These are phyloP conservation scores for Physcomitrellopsis africana DNA, from an alignment of 225 moss, liverwort and hornwort genomes.

Conservation along the genomic window DNA sequence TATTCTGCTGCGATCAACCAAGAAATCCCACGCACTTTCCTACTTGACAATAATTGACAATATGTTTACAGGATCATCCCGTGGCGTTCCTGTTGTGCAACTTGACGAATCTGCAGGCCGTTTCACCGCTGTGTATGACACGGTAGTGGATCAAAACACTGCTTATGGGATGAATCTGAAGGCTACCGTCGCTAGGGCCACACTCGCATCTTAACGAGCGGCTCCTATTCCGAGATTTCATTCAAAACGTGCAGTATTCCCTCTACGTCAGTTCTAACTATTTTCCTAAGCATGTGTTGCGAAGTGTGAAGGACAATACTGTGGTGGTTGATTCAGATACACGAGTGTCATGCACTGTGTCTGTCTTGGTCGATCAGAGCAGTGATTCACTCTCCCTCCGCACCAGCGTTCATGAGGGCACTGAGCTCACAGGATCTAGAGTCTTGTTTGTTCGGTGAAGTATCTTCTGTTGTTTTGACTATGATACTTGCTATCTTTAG, in stretches of 20 bases:
- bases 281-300: conserved; percentile 62
- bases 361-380: conserved; percentile 76
- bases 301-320: conserved; percentile 62
- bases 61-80: conserved; percentile 74
- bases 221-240: conserved; percentile 68
- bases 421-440: conserved; percentile 22
- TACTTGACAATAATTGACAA: conserved; percentile 63
- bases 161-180: conserved; percentile 85
- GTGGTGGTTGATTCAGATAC: conserved; percentile 68
- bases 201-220: conserved; percentile 66
- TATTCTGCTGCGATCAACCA: conserved; percentile 67
- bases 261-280: conserved; percentile 51
- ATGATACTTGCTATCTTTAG: too few relatives aligned
- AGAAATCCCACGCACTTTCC: conserved; percentile 54
- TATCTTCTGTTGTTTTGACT: neutral
- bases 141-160: conserved; percentile 79
- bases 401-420: neutral
- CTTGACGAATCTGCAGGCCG: conserved; percentile 65
- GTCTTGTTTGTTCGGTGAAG: conserved; percentile 36
- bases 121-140: conserved; percentile 61
- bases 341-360: conserved; percentile 61
- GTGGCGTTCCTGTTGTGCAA: conserved; percentile 52
- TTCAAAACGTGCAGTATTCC: conserved; percentile 74
- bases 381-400: conserved; percentile 57
- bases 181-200: conserved; percentile 71